These are phyloP conservation scores for Pseudocercospora musae DNA, from an alignment of 2,329 filamentous ascomycete genomes.

Conservation along the genomic window DNA sequence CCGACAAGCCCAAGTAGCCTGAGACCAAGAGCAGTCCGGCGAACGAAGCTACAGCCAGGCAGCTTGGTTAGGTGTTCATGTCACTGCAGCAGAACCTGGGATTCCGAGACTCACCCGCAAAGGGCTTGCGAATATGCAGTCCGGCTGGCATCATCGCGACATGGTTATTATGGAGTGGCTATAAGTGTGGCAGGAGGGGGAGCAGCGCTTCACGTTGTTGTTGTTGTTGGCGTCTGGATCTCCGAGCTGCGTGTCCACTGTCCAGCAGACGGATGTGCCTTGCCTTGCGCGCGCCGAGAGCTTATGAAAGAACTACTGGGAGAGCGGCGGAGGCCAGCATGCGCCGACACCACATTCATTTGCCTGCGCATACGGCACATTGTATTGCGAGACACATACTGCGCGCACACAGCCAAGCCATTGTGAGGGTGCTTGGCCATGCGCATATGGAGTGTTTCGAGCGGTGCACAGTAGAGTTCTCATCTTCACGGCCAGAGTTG, in stretches of 20 bases:
- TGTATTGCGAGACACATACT: not conserved
- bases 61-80: slow-evolving; percentile 10
- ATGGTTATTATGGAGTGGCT: slow-evolving; percentile 1
- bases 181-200: not conserved
- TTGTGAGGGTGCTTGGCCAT: not conserved
- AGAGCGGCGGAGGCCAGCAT: not conserved
- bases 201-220: not conserved
- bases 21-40: slow-evolving; percentile 63
- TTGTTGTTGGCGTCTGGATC: not conserved
- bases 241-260: not conserved
- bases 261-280: not conserved
- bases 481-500: not conserved
- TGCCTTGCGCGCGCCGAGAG: slow-evolving; percentile 1
- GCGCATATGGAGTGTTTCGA: not conserved
- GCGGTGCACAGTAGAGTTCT: not conserved
- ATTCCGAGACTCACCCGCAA: slow-evolving; percentile 65
- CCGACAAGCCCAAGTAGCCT: slow-evolving; percentile 75
- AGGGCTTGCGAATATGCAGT: slow-evolving; percentile 81
- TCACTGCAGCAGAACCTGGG: slow-evolving; percentile 1
- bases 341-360: not conserved
- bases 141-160: slow-evolving; percentile 32
- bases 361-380: not conserved
- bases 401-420: not conserved
- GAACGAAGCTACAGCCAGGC: slow-evolving; percentile 43
- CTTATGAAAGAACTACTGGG: not conserved